Conservation (phyloP, 306 rosid genomes). For the Medicago lupulina region DNA sequence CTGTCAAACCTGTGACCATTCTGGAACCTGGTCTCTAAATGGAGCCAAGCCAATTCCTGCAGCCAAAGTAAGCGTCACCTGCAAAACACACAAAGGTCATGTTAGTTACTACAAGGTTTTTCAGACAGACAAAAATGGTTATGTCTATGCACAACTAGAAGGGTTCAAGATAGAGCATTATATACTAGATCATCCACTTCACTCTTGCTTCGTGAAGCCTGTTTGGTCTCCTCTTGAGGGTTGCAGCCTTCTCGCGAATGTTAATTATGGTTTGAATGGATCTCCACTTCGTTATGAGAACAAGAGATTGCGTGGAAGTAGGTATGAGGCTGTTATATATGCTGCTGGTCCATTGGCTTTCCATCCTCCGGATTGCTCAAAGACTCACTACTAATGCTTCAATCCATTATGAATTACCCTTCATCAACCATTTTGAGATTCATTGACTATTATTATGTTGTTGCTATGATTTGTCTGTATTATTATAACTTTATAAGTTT, state of each 20-base stretch:
- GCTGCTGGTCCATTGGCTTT: slow-evolving; percentile 94
- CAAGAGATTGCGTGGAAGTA: slow-evolving; percentile 62
- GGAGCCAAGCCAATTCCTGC: slow-evolving; percentile 71
- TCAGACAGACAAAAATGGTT: slow-evolving; percentile 69
- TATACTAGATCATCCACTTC: slow-evolving; percentile 82
- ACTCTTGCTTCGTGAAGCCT: slow-evolving; percentile 75
- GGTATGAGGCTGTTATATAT: slow-evolving; percentile 71
- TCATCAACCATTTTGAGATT: slow-evolving; percentile 21
- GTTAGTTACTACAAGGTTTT: slow-evolving; percentile 79
- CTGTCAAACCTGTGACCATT: slow-evolving; percentile 80
- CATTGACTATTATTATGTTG: slow-evolving; percentile 1
- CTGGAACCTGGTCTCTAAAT: slow-evolving; percentile 75
- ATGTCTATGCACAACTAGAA: slow-evolving; percentile 72
- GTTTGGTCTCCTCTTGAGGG: slow-evolving; percentile 69
- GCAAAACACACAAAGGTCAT: slow-evolving; percentile 71
- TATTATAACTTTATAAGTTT: slow-evolving; percentile 17
- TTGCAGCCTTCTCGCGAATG: slow-evolving; percentile 69
- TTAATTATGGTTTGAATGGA: slow-evolving; percentile 77
- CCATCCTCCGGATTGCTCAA: slow-evolving; percentile 66
- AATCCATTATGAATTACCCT: background rate
- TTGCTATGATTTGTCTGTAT: slow-evolving; percentile 27
- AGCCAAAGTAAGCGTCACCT: slow-evolving; percentile 80
- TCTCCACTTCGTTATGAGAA: slow-evolving; percentile 72
- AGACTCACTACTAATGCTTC: slow-evolving; percentile 44
- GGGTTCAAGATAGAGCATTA: slow-evolving; percentile 65